Percentiles rank a stretch among this genome's conserved stretches.
phyloP scores from a whole-genome alignment of 192 early-diverging fungal species.

The Coemansia sp. region DNA sequence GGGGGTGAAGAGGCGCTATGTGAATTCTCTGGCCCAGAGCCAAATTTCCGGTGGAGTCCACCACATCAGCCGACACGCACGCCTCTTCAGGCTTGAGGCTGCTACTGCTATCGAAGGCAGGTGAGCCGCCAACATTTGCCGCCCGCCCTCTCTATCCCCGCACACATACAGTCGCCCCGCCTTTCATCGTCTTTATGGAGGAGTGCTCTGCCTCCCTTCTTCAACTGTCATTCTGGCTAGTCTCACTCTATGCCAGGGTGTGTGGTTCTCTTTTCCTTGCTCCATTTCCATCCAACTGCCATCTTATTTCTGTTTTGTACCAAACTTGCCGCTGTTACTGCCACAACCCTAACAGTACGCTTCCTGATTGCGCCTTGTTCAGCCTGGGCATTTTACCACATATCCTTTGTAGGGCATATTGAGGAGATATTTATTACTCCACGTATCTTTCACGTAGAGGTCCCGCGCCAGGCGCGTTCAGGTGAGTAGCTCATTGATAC shows the following conservation, averaged over 20 bases:
- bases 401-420: conserved; percentile 31
- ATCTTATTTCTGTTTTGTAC: neutral
- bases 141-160: conserved; percentile 6
- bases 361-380: neutral
- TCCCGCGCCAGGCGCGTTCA: conserved; percentile 19
- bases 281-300: neutral
- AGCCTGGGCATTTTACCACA: neutral
- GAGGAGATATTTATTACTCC: conserved; percentile 43
- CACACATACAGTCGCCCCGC: conserved; percentile 7
- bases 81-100: neutral
- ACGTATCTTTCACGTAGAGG: conserved; percentile 27
- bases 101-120: conserved; percentile 2
- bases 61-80: neutral
- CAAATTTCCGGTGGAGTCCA: neutral
- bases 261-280: neutral
- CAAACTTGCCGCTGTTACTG: neutral
- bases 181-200: neutral
- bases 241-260: neutral
- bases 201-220: neutral
- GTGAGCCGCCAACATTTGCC: neutral
- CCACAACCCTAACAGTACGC: neutral
- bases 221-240: neutral
- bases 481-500: conserved; percentile 25
- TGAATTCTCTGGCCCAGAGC: neutral
- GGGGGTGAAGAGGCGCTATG: neutral